Conservation (phyloP, 2,329 filamentous ascomycete species). For the Corynespora cassiicola region DNA sequence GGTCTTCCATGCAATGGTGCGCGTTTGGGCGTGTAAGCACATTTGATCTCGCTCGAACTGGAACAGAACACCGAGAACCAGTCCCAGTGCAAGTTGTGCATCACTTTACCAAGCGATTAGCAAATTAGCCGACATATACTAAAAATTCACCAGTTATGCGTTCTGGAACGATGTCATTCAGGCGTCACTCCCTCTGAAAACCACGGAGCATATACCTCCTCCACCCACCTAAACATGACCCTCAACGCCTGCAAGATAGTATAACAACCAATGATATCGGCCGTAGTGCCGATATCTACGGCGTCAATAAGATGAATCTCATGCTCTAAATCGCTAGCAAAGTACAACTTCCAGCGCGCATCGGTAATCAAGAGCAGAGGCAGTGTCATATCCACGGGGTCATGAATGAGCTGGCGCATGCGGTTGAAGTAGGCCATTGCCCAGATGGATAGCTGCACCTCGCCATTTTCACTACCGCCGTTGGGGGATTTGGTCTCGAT, state of each 20-base stretch:
- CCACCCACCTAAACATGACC: constrained; percentile 17
- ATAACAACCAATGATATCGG: constrained; percentile 25
- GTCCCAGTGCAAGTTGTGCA: too few relatives aligned
- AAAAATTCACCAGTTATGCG: constrained; percentile 6
- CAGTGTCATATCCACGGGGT: constrained; percentile 19
- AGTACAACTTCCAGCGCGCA: constrained; percentile 22
- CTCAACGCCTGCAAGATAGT: constrained; percentile 23
- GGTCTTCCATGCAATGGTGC: too few relatives aligned
- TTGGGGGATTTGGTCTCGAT: constrained; percentile 22
- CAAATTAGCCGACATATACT: too few relatives aligned
- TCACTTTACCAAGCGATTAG: too few relatives aligned
- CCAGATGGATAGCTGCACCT: constrained; percentile 22
- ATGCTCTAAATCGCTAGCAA: constrained; percentile 20
- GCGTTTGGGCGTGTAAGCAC: too few relatives aligned
- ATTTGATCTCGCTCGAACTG: too few relatives aligned
- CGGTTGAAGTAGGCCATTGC: constrained; percentile 25
- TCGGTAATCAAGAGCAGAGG: constrained; percentile 20
- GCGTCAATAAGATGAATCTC: constrained; percentile 24
- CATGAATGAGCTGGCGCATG: constrained; percentile 18
- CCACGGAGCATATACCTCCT: constrained; percentile 19
- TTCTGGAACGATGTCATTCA: constrained; percentile 12
- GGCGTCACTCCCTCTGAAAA: constrained; percentile 15
- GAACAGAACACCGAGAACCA: too few relatives aligned
- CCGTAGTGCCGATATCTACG: constrained; percentile 25
- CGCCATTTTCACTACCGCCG: constrained; percentile 15